phyloP scores from a whole-genome alignment of 768 basidiomycete genomes.

The Pleurotus ostreatus region DNA sequence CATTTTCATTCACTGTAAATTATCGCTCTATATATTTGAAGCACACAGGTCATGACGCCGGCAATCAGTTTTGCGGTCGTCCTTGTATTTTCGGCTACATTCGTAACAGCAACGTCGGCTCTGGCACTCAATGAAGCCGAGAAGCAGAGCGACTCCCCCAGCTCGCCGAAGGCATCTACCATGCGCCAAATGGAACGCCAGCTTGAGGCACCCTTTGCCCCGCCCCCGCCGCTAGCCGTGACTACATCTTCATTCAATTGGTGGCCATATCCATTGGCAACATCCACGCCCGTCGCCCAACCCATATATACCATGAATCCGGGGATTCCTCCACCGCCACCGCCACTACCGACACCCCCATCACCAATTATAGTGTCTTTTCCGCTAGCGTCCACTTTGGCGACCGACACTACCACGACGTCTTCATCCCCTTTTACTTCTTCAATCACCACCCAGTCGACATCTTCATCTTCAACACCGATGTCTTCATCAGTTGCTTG shows the following conservation, averaged over 20 bases:
- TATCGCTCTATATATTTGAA: too few species aligned
- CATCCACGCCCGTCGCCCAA: slow-evolving; percentile 5
- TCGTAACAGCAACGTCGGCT: neutral
- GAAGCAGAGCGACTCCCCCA: neutral
- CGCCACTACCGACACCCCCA: neutral
- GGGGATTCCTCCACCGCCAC: neutral
- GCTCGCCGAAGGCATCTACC: neutral
- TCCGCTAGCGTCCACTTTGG: slow-evolving; percentile 5
- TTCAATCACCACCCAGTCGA: neutral
- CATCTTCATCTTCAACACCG: slow-evolving; percentile 8
- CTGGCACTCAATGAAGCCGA: neutral
- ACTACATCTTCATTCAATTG: slow-evolving; percentile 28
- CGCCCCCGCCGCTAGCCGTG: slow-evolving; percentile 4
- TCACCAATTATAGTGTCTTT: neutral
- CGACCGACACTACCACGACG: slow-evolving; percentile 5
- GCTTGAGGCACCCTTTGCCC: neutral
- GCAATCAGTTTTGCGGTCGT: neutral
- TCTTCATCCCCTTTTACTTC: neutral
- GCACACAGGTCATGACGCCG: neutral
- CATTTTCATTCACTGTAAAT: neutral
- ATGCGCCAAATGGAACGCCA: slow-evolving; percentile 1
- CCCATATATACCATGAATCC: neutral
- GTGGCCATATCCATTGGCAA: slow-evolving; percentile 32
- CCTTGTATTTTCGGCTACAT: neutral
- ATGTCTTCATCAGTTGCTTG: neutral